Percentiles rank a stretch among this genome's conserved stretches.
Conservation (phyloP, 225 moss, liverwort and hornwort species). For the Sphagnum tenellum region DNA sequence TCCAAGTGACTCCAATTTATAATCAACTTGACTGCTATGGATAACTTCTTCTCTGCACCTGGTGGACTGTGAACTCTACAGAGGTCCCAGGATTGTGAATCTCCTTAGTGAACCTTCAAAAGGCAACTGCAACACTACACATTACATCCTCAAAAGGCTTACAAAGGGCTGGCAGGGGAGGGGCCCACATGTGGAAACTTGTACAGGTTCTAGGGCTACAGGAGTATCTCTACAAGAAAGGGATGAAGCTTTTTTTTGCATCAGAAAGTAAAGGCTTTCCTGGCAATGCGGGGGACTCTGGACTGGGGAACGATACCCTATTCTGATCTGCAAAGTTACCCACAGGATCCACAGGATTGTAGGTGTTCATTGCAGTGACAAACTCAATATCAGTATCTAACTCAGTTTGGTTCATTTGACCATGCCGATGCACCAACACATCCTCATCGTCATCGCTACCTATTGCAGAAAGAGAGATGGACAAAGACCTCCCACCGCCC, state of each 20-base stretch:
- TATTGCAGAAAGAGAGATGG: slow-evolving; percentile 54
- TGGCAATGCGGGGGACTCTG: slow-evolving; percentile 70
- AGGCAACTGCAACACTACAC: slow-evolving; percentile 15
- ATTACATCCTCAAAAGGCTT: slow-evolving; percentile 7
- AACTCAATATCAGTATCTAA: slow-evolving; percentile 12
- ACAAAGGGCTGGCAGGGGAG: slow-evolving; percentile 18
- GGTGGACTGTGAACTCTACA: slow-evolving; percentile 15
- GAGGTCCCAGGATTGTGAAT: slow-evolving; percentile 10
- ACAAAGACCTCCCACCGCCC: slow-evolving; percentile 26
- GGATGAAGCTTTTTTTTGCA: slow-evolving; percentile 23
- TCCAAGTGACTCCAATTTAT: too few relatives aligned
- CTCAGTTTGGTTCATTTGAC: slow-evolving; percentile 5
- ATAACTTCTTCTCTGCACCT: too few relatives aligned
- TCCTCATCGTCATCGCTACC: slow-evolving; percentile 63
- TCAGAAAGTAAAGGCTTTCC: slow-evolving; percentile 62
- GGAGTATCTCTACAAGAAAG: slow-evolving; percentile 35
- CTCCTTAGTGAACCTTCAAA: slow-evolving; percentile 15
- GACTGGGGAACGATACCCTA: slow-evolving; percentile 37
- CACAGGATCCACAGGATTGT: slow-evolving; percentile 24
- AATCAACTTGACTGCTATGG: too few relatives aligned
- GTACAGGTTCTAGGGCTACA: slow-evolving; percentile 1
- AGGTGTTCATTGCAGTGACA: slow-evolving; percentile 32
- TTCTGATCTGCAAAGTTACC: slow-evolving; percentile 49
- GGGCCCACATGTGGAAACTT: slow-evolving; percentile 2
- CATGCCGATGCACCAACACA: slow-evolving; percentile 31